Conservation (phyloP, 2,329 filamentous ascomycete species). For the Chaetomiaceae sp. region DNA sequence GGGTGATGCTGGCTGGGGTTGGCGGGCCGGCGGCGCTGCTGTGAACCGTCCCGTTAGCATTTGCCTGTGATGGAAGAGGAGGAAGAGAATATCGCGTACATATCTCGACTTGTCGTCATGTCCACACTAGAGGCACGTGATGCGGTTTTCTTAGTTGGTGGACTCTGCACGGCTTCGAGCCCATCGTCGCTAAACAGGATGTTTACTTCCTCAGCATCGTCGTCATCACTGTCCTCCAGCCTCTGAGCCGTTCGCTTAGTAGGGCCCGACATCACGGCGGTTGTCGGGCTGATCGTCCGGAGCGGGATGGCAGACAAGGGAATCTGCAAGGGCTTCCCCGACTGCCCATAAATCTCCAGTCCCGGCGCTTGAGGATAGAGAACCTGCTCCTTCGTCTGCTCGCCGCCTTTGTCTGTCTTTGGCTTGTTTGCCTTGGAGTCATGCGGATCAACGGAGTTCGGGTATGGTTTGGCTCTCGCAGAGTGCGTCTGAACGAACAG, state of each 20-base stretch:
- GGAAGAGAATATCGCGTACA: background rate
- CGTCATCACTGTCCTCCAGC: constrained; percentile 40
- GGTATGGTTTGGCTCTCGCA: background rate
- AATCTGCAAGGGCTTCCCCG: constrained; percentile 21
- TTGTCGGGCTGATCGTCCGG: constrained; percentile 1
- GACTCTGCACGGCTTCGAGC: background rate
- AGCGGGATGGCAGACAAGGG: constrained; percentile 31
- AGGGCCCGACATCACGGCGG: background rate
- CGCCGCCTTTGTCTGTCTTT: background rate
- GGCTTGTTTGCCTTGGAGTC: no score
- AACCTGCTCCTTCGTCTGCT: background rate
- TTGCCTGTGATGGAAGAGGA: background rate
- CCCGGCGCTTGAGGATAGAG: constrained; percentile 19
- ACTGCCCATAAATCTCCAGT: constrained; percentile 14
- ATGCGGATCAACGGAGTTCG: no score
- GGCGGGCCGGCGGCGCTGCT: constrained; percentile 1
- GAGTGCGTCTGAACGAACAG: constrained; percentile 50
- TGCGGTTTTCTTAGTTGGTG: constrained; percentile 8
- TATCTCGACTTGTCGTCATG: background rate
- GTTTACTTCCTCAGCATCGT: constrained; percentile 32
- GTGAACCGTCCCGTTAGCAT: background rate
- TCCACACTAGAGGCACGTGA: constrained; percentile 14
- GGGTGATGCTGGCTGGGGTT: constrained; percentile 10
- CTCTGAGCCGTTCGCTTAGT: constrained; percentile 19
- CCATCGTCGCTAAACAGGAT: constrained; percentile 33